phyloP scores from a whole-genome alignment of 1,139 yeast genomes.

The Hemisphaericaspora subhashii region DNA sequence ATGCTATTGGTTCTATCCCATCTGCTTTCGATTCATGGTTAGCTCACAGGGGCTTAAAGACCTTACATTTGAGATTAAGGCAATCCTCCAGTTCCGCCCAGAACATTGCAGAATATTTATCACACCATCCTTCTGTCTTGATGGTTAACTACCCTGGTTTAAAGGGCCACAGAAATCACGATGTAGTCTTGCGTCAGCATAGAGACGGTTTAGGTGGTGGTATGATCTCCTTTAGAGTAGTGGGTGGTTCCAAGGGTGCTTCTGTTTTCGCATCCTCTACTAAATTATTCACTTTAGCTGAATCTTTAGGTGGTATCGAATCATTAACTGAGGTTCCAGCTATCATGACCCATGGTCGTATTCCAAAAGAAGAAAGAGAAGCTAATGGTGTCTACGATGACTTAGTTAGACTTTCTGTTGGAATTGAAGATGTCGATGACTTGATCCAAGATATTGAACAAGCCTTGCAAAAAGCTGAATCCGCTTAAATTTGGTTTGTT shows the following conservation, averaged over 20 bases:
- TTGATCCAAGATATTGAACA: conserved; percentile 70
- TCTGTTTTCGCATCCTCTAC: conserved; percentile 71
- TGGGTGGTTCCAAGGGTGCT: conserved; percentile 80
- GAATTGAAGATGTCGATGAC: conserved; percentile 83
- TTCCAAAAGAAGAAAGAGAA: conserved; percentile 79
- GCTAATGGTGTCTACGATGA: conserved; percentile 80
- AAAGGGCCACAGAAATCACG: conserved; percentile 61
- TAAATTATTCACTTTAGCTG: conserved; percentile 80
- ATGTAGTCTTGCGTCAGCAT: conserved; percentile 71
- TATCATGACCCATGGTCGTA: conserved; percentile 91
- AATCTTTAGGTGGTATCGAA: conserved; percentile 89
- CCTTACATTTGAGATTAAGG: conserved; percentile 76
- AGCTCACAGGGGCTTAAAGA: conserved; percentile 89
- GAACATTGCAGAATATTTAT: conserved; percentile 69
- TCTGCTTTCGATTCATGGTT: conserved; percentile 92
- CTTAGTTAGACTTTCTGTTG: conserved; percentile 79
- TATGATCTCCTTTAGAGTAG: conserved; percentile 84
- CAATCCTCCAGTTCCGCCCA: conserved; percentile 69
- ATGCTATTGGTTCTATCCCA: conserved; percentile 87
- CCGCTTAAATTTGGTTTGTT: conserved; percentile 3
- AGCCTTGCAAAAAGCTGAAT: conserved; percentile 48
- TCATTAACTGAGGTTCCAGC: conserved; percentile 88
- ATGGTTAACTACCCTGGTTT: conserved; percentile 85
- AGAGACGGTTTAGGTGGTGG: conserved; percentile 89
- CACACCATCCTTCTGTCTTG: conserved; percentile 50